A percentile compares a stretch with the other conserved stretches of the same genome.
Evolutionary conservation across 2,329 filamentous ascomycete genomes (phyloP).

Genomic region (Aspergillus aculeatus): DNA sequence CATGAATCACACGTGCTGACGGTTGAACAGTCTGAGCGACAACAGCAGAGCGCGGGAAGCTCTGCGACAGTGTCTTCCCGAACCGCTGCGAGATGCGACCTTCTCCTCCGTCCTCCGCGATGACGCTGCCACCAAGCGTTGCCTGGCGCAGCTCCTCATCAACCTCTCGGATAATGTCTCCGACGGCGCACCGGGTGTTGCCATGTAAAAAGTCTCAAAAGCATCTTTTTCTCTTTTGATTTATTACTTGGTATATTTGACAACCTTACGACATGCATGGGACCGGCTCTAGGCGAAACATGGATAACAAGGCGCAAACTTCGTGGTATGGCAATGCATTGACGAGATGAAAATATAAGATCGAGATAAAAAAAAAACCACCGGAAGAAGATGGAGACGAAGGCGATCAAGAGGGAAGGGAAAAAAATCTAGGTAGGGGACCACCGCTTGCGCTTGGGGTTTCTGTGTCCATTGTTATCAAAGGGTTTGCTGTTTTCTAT

Average conservation of each 20-base stretch:
- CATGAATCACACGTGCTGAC: background rate
- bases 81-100: conserved; percentile 96
- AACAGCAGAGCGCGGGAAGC: conserved; percentile 95
- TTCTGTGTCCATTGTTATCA: conserved; percentile 18
- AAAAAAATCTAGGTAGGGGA: conserved; percentile 1
- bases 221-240: conserved; percentile 32
- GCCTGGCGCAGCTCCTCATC: conserved; percentile 92
- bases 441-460: conserved; percentile 6
- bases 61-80: conserved; percentile 89
- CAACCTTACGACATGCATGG: conserved; percentile 43
- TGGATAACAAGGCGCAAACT: conserved; percentile 40
- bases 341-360: conserved; percentile 13
- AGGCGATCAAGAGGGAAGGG: background rate
- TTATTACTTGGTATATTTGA: conserved; percentile 32
- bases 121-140: conserved; percentile 95
- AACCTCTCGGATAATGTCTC: conserved; percentile 89
- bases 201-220: conserved; percentile 38
- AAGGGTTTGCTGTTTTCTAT: conserved; percentile 9
- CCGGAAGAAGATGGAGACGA: conserved; percentile 10
- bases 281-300: conserved; percentile 41
- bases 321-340: conserved; percentile 26
- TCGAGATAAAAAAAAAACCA: conserved; percentile 6
- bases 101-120: conserved; percentile 96
- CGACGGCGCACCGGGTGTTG: conserved; percentile 44
- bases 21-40: conserved; percentile 71